Percentiles rank a stretch among this genome's conserved stretches.
phyloP scores from a whole-genome alignment of 1,139 yeast species.

The Taphrina deformans region DNA sequence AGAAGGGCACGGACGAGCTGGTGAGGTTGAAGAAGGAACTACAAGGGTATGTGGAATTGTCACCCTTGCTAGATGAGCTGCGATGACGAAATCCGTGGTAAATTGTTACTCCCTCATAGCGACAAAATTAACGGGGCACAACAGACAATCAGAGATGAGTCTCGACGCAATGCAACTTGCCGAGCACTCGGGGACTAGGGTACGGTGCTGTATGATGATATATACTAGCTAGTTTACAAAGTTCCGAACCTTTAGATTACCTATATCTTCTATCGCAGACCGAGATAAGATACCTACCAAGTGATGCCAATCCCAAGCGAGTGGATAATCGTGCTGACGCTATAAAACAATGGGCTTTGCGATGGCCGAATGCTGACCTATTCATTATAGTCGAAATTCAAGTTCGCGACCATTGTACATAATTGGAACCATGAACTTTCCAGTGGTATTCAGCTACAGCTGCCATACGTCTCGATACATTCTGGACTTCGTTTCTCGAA shows the following conservation, averaged over 20 bases:
- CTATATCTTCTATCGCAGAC: background rate
- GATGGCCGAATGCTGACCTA: background rate
- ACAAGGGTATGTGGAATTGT: slow-evolving; percentile 11
- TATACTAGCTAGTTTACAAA: background rate
- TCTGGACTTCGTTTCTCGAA: slow-evolving; percentile 4
- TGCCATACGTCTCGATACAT: slow-evolving; percentile 9
- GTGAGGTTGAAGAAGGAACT: slow-evolving; percentile 12
- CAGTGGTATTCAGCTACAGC: slow-evolving; percentile 23
- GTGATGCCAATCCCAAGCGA: background rate
- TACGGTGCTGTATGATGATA: too few relatives aligned
- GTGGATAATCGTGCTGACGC: background rate
- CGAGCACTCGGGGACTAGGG: too few relatives aligned
- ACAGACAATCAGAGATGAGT: too few relatives aligned
- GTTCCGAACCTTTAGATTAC: background rate
- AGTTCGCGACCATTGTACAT: slow-evolving; percentile 15
- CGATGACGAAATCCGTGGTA: too few relatives aligned
- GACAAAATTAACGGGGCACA: too few relatives aligned
- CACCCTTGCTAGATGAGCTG: slow-evolving; percentile 9
- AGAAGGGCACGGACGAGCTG: slow-evolving; percentile 17
- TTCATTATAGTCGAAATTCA: background rate
- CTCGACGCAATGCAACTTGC: too few relatives aligned
- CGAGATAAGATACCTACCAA: background rate
- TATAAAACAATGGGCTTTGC: background rate
- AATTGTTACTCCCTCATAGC: too few relatives aligned
- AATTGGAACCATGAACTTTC: slow-evolving; percentile 20